Conservation (phyloP, 2,329 filamentous ascomycete genomes). For the Fusarium begoniae region DNA sequence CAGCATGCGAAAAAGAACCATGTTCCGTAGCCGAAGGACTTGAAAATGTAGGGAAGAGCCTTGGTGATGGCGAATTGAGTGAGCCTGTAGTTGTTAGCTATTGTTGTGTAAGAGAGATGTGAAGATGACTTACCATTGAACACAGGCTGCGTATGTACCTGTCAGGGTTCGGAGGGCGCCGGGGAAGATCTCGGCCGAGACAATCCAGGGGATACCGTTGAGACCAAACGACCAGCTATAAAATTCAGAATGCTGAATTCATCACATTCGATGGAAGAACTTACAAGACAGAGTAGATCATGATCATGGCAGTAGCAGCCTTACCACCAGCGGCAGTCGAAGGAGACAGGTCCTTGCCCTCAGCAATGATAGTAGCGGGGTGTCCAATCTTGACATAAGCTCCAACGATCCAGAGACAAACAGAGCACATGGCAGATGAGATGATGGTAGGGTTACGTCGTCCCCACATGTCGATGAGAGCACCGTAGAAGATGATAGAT, state of each 20-base stretch:
- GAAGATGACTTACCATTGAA: constrained; percentile 46
- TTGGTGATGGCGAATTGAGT: constrained; percentile 56
- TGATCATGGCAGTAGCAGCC: constrained; percentile 63
- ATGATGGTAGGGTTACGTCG: constrained; percentile 55
- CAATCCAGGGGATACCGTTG: constrained; percentile 58
- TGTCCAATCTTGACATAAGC: constrained; percentile 63
- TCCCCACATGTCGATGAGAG: constrained; percentile 53
- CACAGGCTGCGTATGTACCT: constrained; percentile 52
- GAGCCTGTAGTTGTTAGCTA: constrained; percentile 28
- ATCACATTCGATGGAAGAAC: constrained; percentile 13
- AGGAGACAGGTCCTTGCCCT: constrained; percentile 53
- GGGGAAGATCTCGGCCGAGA: constrained; percentile 56
- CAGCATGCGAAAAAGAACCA: constrained; percentile 67
- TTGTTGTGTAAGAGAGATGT: rapidly evolving
- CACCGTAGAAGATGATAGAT: constrained; percentile 53
- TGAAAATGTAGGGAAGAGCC: constrained; percentile 56
- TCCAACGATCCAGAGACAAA: constrained; percentile 62
- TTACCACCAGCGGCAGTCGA: constrained; percentile 58
- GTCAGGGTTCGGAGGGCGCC: constrained; percentile 54
- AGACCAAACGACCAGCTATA: constrained; percentile 54
- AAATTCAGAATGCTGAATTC: neutral
- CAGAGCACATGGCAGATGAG: constrained; percentile 57
- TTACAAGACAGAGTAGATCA: constrained; percentile 63
- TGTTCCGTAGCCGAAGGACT: constrained; percentile 57
- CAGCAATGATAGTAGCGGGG: constrained; percentile 55